Evolutionary conservation across 2,329 filamentous ascomycete genomes (phyloP).

Genomic region (Pseudocercospora vitis): DNA sequence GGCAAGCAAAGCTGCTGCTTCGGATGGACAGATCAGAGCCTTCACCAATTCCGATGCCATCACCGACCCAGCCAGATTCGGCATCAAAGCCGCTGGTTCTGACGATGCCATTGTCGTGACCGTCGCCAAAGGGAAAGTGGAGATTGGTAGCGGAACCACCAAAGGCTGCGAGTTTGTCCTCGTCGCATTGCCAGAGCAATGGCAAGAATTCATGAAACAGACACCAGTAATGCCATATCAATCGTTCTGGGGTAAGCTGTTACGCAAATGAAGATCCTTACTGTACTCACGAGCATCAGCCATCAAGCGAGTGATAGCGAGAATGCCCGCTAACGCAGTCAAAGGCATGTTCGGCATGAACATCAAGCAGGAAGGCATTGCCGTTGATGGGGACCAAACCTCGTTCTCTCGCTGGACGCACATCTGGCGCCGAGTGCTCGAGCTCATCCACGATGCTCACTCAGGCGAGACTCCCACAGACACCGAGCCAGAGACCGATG

Average conservation of each 20-base stretch:
- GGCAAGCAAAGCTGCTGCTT: conserved; percentile 30
- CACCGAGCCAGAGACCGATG: conserved; percentile 39
- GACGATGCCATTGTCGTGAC: conserved; percentile 34
- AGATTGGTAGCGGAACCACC: conserved; percentile 29
- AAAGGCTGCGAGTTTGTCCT: conserved; percentile 40
- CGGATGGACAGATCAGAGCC: conserved; percentile 35
- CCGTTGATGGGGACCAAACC: conserved; percentile 49
- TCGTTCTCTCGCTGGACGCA: conserved; percentile 49
- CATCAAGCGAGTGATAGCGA: conserved; percentile 20
- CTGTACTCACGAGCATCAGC: conserved; percentile 7
- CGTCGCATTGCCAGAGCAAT: conserved; percentile 47
- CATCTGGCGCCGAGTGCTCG: conserved; percentile 51
- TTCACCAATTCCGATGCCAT: conserved; percentile 37
- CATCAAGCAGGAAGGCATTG: conserved; percentile 50
- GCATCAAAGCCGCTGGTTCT: conserved; percentile 36
- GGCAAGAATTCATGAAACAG: conserved; percentile 48
- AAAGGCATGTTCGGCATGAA: conserved; percentile 47
- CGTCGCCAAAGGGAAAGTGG: conserved; percentile 33
- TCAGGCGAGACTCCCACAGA: conserved; percentile 48
- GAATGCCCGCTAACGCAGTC: conserved; percentile 18
- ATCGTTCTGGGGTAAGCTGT: conserved; percentile 46
- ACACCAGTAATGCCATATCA: conserved; percentile 48
- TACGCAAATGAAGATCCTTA: neutral
- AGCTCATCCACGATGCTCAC: conserved; percentile 50
- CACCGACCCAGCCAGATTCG: conserved; percentile 33